Evolutionary conservation across 225 moss, liverwort and hornwort genomes (phyloP), one percentile per base, ranked within the genome.

Genomic region (Polytrichum formosum): DNA sequence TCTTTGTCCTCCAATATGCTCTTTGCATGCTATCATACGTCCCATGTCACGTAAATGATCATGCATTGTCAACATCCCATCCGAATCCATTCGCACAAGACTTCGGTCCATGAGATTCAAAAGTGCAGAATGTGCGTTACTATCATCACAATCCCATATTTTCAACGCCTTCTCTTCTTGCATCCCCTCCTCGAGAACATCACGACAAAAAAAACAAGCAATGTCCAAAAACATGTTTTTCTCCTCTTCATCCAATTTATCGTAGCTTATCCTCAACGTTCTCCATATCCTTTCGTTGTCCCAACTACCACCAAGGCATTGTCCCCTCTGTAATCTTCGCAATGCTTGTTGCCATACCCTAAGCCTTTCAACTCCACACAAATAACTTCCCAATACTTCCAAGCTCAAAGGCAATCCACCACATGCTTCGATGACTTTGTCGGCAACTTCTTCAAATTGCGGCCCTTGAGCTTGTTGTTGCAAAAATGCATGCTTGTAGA

Each of bases 151-250:
- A 72, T 20, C 5, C 63, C 71, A 70, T 20, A 25, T 20, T 35
- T 6, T 19, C 17, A 18, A 1, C 4, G 25, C 61, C 61, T 35
- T 17, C 18, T 56, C 56, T 56, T 56, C 56, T 18, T 56, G 19
- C 56, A 72, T 53, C 10, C 62, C 0, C 2, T 53, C 28, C 7
- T 28, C 5, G 4, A 13, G 22, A 7, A 17, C 9, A 1, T 28
- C 53, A 27, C 13, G 1, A 4, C 22, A 58, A 25, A 69, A 30
- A 6, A 69, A 28, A 0, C 56, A 69, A 22, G 56, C 69, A 69
- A 69, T 55, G n/a, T 69, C 69, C 56, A 69, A 69, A 29, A 69
- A 69, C 55, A 69, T 56, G 28, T 55, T 56, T 28, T 55, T 18
- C 7, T 28, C 19, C 18, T 69, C 55, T 9, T 28, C 13, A 28